Percentiles rank a stretch among this genome's conserved stretches.
phyloP scores from a whole-genome alignment of 2,329 filamentous ascomycete species.

The Fusarium albidum region DNA sequence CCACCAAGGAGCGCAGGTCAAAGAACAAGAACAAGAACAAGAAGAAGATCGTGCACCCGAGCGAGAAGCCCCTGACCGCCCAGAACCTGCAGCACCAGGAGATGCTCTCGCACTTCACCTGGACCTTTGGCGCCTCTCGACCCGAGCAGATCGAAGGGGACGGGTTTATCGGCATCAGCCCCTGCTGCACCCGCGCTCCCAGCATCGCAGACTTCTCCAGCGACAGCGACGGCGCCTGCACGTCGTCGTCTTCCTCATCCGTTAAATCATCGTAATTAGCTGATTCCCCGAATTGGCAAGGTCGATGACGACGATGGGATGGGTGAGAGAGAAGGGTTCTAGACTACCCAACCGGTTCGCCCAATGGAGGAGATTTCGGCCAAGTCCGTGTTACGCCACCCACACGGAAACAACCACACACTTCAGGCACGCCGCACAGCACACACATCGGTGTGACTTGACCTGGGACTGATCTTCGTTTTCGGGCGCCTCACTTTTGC shows the following conservation, averaged over 20 bases:
- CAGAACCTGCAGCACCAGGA: conserved; percentile 57
- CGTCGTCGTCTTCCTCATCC: conserved; percentile 28
- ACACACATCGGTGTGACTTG: conserved; percentile 4
- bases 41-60: conserved; percentile 47
- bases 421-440: conserved; percentile 4
- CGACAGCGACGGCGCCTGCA: conserved; percentile 34
- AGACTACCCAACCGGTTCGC: too few species aligned
- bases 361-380: too few species aligned
- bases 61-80: conserved; percentile 54
- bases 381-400: conserved; percentile 1
- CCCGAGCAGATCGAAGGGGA: conserved; percentile 44
- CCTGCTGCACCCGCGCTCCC: conserved; percentile 51
- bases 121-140: conserved; percentile 54
- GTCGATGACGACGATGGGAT: conserved; percentile 21
- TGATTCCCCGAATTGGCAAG: conserved; percentile 33
- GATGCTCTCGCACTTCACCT: conserved; percentile 55
- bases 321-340: conserved; percentile 26
- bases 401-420: conserved; percentile 7
- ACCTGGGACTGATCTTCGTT: conserved; percentile 14
- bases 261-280: conserved; percentile 31
- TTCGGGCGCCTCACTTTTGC: conserved; percentile 7
- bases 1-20: conserved; percentile 41
- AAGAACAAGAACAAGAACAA: conserved; percentile 42
- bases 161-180: conserved; percentile 52
- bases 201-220: conserved; percentile 45